These are phyloP conservation scores for Cladosporium sp. DNA, from an alignment of 2,329 filamentous ascomycete genomes.

Conservation along the genomic window DNA sequence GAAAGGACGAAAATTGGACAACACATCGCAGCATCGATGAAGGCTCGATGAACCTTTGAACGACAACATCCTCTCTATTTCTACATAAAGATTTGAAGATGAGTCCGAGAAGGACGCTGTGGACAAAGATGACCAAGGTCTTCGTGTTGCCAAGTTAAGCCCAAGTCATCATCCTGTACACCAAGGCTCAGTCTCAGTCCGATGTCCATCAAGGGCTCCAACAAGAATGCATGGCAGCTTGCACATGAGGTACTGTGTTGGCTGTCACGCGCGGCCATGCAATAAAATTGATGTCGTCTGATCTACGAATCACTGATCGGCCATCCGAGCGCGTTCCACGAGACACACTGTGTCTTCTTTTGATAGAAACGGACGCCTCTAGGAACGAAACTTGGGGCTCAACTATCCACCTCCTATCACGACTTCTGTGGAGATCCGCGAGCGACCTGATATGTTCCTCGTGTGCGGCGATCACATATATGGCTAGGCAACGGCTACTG, in stretches of 20 bases:
- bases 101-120: background rate
- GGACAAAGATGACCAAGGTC: background rate
- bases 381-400: background rate
- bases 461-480: background rate
- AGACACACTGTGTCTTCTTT: background rate
- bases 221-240: background rate
- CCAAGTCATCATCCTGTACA: slow-evolving; percentile 12
- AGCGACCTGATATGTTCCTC: background rate
- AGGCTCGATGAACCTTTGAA: background rate
- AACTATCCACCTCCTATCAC: slow-evolving; percentile 2
- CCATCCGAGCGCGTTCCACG: background rate
- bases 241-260: background rate
- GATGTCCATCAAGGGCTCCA: background rate
- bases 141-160: background rate
- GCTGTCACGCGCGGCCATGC: background rate
- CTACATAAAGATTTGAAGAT: no score
- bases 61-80: background rate
- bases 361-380: background rate
- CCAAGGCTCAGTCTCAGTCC: slow-evolving; percentile 1
- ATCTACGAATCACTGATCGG: background rate
- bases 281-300: background rate
- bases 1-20: background rate
- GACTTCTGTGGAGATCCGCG: background rate
- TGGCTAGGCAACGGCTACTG: slow-evolving; percentile 14
- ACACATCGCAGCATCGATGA: no score